Evolutionary conservation across 2,329 filamentous ascomycete species (phyloP).

Genomic region (Pestalotiopsis sp.): DNA sequence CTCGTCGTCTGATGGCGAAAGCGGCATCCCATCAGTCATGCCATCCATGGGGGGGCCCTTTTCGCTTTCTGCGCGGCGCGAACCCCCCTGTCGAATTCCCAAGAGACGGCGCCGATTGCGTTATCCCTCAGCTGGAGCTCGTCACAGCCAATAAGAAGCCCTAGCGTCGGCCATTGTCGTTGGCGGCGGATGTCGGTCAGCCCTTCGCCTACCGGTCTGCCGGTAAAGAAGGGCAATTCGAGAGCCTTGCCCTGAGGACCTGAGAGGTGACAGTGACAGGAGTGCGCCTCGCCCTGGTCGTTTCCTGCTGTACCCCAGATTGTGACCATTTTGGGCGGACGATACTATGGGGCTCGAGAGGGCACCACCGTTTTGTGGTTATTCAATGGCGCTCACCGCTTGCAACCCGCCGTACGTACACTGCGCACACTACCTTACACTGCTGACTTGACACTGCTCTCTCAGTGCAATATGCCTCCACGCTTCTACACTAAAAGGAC

Average conservation of each 20-base stretch:
- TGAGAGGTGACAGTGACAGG: neutral
- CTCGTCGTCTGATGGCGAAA: conserved; percentile 9
- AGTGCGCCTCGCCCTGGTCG: neutral
- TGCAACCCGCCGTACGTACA: neutral
- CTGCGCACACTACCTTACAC: neutral
- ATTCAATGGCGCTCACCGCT: neutral
- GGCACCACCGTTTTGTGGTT: neutral
- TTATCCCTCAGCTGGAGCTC: conserved; percentile 12
- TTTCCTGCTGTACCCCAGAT: conserved; percentile 8
- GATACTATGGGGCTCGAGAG: neutral
- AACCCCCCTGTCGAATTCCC: neutral
- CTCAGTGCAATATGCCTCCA: neutral
- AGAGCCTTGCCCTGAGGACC: neutral
- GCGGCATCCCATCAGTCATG: conserved; percentile 5
- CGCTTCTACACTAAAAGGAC: neutral
- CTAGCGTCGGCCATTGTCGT: neutral
- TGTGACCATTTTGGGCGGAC: neutral
- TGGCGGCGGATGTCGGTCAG: conserved; percentile 10
- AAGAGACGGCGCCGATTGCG: conserved; percentile 13
- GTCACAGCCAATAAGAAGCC: conserved; percentile 10
- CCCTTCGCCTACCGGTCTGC: conserved; percentile 2
- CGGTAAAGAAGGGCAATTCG: conserved; percentile 1
- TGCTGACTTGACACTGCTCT: neutral
- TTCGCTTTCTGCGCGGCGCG: neutral
- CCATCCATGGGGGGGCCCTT: neutral